Percentiles rank a stretch among this genome's conserved stretches.
Evolutionary conservation across 2,329 filamentous ascomycete species (phyloP).

Genomic region (Diplocarpon mali): DNA sequence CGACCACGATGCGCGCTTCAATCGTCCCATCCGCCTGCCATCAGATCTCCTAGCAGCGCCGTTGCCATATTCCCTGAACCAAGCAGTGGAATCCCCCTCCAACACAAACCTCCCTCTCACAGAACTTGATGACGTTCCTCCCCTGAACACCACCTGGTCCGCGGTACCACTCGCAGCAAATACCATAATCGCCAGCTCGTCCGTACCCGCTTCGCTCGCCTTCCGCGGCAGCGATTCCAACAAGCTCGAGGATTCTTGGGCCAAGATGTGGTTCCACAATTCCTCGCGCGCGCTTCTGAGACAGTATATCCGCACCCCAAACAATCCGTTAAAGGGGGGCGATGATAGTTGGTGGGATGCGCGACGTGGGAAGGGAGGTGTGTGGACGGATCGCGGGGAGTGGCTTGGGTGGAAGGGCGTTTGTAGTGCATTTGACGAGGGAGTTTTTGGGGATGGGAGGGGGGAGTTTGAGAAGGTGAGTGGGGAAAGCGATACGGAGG

Average conservation of each 20-base stretch:
- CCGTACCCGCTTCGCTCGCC: conserved; percentile 4
- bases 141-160: background rate
- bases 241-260: conserved; percentile 5
- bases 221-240: conserved; percentile 3
- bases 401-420: conserved; percentile 40
- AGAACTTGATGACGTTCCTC: too few relatives aligned
- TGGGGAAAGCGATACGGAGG: too few relatives aligned
- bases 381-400: conserved; percentile 35
- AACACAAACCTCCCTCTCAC: too few relatives aligned
- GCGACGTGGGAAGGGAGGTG: conserved; percentile 40
- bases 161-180: conserved; percentile 8
- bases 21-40: too few relatives aligned
- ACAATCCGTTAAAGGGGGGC: background rate
- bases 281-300: conserved; percentile 5
- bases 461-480: too few relatives aligned
- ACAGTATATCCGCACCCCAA: conserved; percentile 1
- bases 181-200: conserved; percentile 6
- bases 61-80: too few relatives aligned
- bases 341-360: conserved; percentile 38
- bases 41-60: too few relatives aligned
- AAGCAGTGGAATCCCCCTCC: too few relatives aligned
- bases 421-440: conserved; percentile 33
- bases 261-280: conserved; percentile 9
- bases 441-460: conserved; percentile 29
- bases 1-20: too few relatives aligned